Base-by-base conservation (phyloP, 139 green algal species). In the Chlamydomonas applanata region DNA sequence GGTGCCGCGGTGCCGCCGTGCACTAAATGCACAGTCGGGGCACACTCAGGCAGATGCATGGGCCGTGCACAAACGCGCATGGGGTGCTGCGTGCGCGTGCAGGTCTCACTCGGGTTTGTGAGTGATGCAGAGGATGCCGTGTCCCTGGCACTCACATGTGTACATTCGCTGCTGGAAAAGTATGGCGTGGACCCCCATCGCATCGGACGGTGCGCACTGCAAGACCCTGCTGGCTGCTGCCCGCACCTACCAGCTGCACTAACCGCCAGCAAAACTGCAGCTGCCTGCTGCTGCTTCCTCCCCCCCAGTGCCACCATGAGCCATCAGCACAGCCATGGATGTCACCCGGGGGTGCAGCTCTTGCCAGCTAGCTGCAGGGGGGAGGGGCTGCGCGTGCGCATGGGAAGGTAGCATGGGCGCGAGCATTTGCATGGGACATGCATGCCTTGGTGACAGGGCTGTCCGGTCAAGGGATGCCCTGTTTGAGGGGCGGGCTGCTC, bases 81-180 rank as follows among this genome's bases (percentile, higher is more conserved):
- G n/a, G n/a, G n/a, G n/a, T n/a, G n/a, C n/a, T n/a, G n/a, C n/a
- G n/a, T n/a, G 56, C 14, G 36, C 16, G 2, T 72, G 71, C 83
- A 93, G 89, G 78, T 84, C 33, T 66, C 49, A 3, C 80, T 97
- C 73, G 71, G 83, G 0, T 96, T 96, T 66, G 86, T 73, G 59
- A 80, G 64, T 22, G 92, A 97, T 65, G 52, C 82, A 1, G 92
- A 97, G 75, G 93, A 97, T 52, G 78, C 84, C 0, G 86, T 92
- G 17, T 95, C 89, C 20, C 88, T 96, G 79, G 86, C 80, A 44
- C 75, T 96, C 44, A 95, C 88, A 16, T 91, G 71, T 1, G 74
- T 91, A 25, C 69, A 85, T 29, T 34, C 19, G 5, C 77, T 97
- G 65, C 36, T 97, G 76, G 76, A 90, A 0, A 76, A 82, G 64